Evolutionary conservation across 1,284 basidiomycete species (phyloP).

Genomic region (Melanopsichium pennsylvanicum): DNA sequence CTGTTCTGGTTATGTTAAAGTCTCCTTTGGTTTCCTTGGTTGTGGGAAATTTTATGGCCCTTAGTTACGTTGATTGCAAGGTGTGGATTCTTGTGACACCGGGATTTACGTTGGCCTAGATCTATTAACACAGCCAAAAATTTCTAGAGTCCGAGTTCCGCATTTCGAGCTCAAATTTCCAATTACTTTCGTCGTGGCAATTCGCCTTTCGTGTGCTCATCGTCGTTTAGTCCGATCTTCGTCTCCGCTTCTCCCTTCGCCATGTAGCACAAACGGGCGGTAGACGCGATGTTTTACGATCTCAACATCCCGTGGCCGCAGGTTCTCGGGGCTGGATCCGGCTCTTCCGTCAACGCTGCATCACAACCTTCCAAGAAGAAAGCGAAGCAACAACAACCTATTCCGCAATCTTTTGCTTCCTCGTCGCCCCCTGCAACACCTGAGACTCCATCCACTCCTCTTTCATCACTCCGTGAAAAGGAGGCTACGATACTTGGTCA

Average conservation of each 20-base stretch:
- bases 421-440: slow-evolving; percentile 17
- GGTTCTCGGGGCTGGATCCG: not conserved
- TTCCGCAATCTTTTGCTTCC: slow-evolving; percentile 5
- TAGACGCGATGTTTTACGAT: slow-evolving; percentile 54
- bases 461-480: slow-evolving; percentile 17
- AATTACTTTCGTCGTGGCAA: too few species aligned
- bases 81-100: too few species aligned
- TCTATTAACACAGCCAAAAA: not conserved
- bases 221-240: too few species aligned
- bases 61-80: too few species aligned
- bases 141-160: slow-evolving; percentile 12
- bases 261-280: too few species aligned
- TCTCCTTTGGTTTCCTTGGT: too few species aligned
- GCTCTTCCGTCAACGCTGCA: slow-evolving; percentile 1
- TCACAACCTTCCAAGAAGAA: slow-evolving; percentile 40
- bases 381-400: slow-evolving; percentile 18
- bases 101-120: too few species aligned
- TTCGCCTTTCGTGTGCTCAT: too few species aligned
- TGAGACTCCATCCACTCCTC: slow-evolving; percentile 5
- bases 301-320: slow-evolving; percentile 58
- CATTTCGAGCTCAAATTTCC: slow-evolving; percentile 1
- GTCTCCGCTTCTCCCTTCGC: too few species aligned
- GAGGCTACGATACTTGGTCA: slow-evolving; percentile 36
- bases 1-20: too few species aligned
- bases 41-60: too few species aligned